Evolutionary conservation across 495 filamentous ascomycete species (phyloP).

Genomic region (Xylaria flabelliformis): DNA sequence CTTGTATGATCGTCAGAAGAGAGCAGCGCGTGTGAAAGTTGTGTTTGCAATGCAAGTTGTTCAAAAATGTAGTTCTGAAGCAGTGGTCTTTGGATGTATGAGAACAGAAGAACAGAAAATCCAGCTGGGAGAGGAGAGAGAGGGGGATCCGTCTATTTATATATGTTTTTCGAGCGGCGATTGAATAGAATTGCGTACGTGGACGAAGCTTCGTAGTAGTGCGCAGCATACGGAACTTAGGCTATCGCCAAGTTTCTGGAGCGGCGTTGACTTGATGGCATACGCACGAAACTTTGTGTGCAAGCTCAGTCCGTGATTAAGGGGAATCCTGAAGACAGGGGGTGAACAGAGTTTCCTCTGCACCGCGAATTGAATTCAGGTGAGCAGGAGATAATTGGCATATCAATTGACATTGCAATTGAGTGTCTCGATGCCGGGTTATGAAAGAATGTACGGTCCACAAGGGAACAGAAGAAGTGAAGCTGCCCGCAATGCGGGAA

Average conservation of each 20-base stretch:
- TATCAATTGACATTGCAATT: conserved; percentile 9
- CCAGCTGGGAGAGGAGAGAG: neutral
- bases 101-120: neutral
- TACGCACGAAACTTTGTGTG: neutral
- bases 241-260: neutral
- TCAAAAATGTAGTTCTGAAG: neutral
- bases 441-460: neutral
- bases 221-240: neutral
- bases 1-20: neutral
- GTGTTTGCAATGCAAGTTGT: conserved; percentile 2
- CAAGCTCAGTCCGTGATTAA: neutral
- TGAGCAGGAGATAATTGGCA: neutral
- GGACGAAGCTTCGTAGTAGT: neutral
- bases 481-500: conserved; percentile 22
- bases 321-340: neutral
- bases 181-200: neutral
- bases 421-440: neutral
- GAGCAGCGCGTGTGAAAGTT: neutral
- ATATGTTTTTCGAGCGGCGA: neutral
- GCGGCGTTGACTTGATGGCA: neutral
- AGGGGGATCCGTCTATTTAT: neutral
- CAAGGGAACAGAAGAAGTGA: conserved; percentile 9
- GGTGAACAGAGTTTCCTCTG: neutral
- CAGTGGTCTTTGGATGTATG: neutral
- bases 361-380: neutral